phyloP scores from a whole-genome alignment of 768 basidiomycete genomes.

The Kockovaella imperatae region DNA sequence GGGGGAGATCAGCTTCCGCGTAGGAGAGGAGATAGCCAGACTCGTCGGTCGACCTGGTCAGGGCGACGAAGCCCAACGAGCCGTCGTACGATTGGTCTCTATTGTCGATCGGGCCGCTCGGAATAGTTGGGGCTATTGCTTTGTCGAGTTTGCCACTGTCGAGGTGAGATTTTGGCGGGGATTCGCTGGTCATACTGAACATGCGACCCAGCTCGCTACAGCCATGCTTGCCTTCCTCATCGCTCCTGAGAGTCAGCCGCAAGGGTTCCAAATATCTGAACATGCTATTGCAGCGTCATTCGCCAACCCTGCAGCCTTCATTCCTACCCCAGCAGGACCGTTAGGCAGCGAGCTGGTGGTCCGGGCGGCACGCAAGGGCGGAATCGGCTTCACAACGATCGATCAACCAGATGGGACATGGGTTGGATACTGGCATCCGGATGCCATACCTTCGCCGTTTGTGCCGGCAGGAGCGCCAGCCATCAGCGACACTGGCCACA shows the following conservation, averaged over 20 bases:
- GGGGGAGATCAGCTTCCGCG: slow-evolving; percentile 75
- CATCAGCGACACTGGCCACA: slow-evolving; percentile 14
- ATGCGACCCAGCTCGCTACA: slow-evolving; percentile 61
- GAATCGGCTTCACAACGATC: slow-evolving; percentile 25
- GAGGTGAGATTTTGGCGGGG: slow-evolving; percentile 53
- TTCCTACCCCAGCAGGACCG: slow-evolving; percentile 48
- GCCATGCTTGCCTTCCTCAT: slow-evolving; percentile 75
- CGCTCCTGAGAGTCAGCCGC: slow-evolving; percentile 76
- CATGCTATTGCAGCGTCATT: slow-evolving; percentile 85
- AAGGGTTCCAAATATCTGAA: slow-evolving; percentile 87
- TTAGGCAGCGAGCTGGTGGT: slow-evolving; percentile 26
- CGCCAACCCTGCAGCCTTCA: slow-evolving; percentile 83
- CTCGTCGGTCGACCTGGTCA: slow-evolving; percentile 18
- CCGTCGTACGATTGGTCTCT: slow-evolving; percentile 78
- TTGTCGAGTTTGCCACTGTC: slow-evolving; percentile 81
- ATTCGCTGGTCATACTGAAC: background rate
- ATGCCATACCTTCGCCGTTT: slow-evolving; percentile 47
- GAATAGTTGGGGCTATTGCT: slow-evolving; percentile 87
- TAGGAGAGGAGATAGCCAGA: slow-evolving; percentile 68
- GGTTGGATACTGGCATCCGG: slow-evolving; percentile 77
- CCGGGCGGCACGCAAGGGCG: slow-evolving; percentile 20
- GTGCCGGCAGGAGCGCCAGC: slow-evolving; percentile 9
- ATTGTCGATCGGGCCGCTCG: slow-evolving; percentile 76
- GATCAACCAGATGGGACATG: slow-evolving; percentile 23
- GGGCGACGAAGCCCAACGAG: slow-evolving; percentile 65